Base-by-base conservation (phyloP, 805 yeast species). In the Cephaloascus fragrans region DNA sequence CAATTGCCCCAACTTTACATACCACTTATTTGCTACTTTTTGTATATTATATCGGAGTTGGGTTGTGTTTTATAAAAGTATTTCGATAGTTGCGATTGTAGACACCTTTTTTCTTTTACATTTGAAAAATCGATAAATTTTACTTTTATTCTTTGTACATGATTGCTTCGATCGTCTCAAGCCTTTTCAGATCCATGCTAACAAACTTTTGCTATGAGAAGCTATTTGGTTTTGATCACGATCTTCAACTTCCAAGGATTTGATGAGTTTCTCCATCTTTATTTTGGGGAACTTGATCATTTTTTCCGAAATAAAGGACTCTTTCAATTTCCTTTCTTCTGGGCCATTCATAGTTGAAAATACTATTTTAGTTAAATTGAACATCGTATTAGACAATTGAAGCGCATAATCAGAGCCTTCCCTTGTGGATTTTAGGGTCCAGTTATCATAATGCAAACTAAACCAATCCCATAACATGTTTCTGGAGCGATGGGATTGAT, bases 401-500 rank as follows among this genome's bases (percentile, higher is more conserved):
- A 61, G 67, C n/a, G 70, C 52, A 50, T 66, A 59, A 19, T 66
- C 64, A 3, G 72, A 62, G 2, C 74, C 74, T 32, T 59, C 60
- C 42, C 72, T 61, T 20, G 66, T 49, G 9, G 78, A 60, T 40
- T 65, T 71, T n/a, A 56, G 49, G 12, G 63, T 64, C 77, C 84
- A 78, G 26, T 56, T 55, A 36, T 71, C 72, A 49, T 67, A 77
- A 47, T 78, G 65, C 38, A 68, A 50, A 34, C 47, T 57, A 54
- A 69, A 79, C 86, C 87, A 81, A 3, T 64, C 56, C 75, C 79
- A 78, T 8, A 77, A 46, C 34, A 53, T 45, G 5, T 59, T 49
- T 44, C 58, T 60, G 35, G 47, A 51, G 43, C 37, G 54, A 36
- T 46, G 43, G 37, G 44, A 54, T 39, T 48, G 52, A 37, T 55